These are phyloP conservation scores for Clonostachys chloroleuca DNA, from an alignment of 2,329 filamentous ascomycete genomes.

Conservation along the genomic window DNA sequence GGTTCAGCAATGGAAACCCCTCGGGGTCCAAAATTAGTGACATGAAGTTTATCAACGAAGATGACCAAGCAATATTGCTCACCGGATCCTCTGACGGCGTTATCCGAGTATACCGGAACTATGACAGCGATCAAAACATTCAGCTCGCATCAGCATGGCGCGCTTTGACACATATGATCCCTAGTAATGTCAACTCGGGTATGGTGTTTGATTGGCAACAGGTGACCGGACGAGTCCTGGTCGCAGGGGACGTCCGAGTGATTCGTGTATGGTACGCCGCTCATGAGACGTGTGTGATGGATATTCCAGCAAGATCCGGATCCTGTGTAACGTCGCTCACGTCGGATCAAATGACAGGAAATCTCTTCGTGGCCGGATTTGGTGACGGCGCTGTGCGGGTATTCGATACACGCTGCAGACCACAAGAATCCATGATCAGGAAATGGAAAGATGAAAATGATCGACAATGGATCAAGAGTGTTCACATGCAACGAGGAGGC, in stretches of 20 bases:
- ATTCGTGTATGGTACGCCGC: constrained; percentile 96
- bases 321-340: constrained; percentile 95
- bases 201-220: constrained; percentile 99
- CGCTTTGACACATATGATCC: constrained; percentile 87
- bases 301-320: constrained; percentile 90
- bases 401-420: constrained; percentile 82
- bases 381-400: constrained; percentile 92
- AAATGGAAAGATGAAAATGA: constrained; percentile 89
- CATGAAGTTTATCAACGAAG: constrained; percentile 96
- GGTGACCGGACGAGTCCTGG: constrained; percentile 90
- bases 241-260: constrained; percentile 91
- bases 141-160: constrained; percentile 90
- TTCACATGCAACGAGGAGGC: constrained; percentile 94
- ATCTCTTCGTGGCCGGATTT: constrained; percentile 93
- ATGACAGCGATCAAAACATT: constrained; percentile 71
- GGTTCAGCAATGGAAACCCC: constrained; percentile 94
- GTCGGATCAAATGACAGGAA: constrained; percentile 95
- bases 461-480: constrained; percentile 90
- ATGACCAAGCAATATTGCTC: constrained; percentile 91
- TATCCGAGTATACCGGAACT: constrained; percentile 88
- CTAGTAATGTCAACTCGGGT: constrained; percentile 89
- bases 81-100: constrained; percentile 95
- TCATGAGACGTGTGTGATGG: constrained; percentile 85
- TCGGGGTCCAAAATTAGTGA: constrained; percentile 88
- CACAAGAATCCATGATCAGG: constrained; percentile 88